Base-by-base conservation (phyloP, 768 basidiomycete species). In the Agrocybe chaxingu region DNA sequence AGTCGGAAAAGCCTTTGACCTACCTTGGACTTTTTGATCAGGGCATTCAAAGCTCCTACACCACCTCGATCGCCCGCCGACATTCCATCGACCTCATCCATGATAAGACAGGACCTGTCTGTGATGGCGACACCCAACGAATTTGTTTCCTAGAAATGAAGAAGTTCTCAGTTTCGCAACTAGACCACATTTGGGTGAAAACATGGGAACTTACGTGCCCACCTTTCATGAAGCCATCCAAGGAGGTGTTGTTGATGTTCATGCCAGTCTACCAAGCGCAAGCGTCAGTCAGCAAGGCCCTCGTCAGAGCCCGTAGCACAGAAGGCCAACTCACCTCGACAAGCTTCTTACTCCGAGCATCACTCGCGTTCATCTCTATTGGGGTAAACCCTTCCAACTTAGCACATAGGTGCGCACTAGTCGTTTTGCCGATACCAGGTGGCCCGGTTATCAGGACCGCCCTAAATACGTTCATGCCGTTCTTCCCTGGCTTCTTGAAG, bases 31-130 rank as follows among this genome's bases (percentile, higher is more conserved):
- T 96, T 98, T 72, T 87, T 93, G 59, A 99, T 96, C 53, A 99
- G 62, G 0, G 85, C 84, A 51, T 92, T 92, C 57, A 99, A 65
- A 5, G 97, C 97, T 18, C 92, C 96, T 1, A 98, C 91, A 48
- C 97, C 97, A 11, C 97, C 97, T 40, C 97, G 79, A 67, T 99
- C 97, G 12, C 97, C 97, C 3, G 91, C 90, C 4, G 93, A 96
- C 95, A 98, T 99, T 1, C 97, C 97, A 57, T 99, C 97, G 2
- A 98, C 96, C 65, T 99, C 97, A 61, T 99, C 97, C 96, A 99
- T 98, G 64, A 99, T 98, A 40, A 99, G 73, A 56, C 93, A 92
- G 0, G 89, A 81, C 64, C 76, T 82, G 58, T 89, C 81, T 0
- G 89, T 93, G 56, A 98, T 84, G 11, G 72, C 62, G 2, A 95